These are phyloP conservation scores for Linum trigynum DNA, from an alignment of 345 rosid genomes.

Conservation along the genomic window DNA sequence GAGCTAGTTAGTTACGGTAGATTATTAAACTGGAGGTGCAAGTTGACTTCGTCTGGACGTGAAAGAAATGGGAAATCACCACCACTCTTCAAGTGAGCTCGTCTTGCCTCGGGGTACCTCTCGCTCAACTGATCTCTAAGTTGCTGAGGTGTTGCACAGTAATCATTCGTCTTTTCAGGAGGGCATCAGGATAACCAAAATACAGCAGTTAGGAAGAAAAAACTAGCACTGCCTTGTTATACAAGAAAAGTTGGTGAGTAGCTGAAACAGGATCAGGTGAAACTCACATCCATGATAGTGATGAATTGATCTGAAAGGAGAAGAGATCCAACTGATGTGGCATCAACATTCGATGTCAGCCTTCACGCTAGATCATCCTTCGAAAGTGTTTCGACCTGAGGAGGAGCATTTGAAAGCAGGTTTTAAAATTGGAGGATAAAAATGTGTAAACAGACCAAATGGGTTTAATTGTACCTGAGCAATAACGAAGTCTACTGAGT, in stretches of 20 bases:
- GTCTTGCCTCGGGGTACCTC: slow-evolving; percentile 89
- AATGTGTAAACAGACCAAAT: not conserved
- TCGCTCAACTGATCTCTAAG: slow-evolving; percentile 81
- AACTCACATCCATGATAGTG: slow-evolving; percentile 95
- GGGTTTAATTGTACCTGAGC: slow-evolving; percentile 51
- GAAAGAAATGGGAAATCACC: slow-evolving; percentile 96
- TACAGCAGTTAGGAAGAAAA: slow-evolving; percentile 16
- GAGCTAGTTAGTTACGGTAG: slow-evolving; percentile 51
- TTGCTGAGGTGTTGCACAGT: slow-evolving; percentile 74
- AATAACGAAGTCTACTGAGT: slow-evolving; percentile 95
- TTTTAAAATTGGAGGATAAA: slow-evolving; percentile 62
- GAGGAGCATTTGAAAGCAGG: not conserved
- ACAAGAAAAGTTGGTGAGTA: not conserved
- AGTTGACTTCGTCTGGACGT: slow-evolving; percentile 95
- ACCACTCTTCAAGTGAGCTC: slow-evolving; percentile 74
- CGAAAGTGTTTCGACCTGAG: slow-evolving; percentile 85
- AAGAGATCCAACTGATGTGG: slow-evolving; percentile 74
- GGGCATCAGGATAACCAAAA: slow-evolving; percentile 15
- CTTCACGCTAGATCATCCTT: slow-evolving; percentile 96
- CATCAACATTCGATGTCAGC: slow-evolving; percentile 75
- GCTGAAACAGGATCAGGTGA: slow-evolving; percentile 9
- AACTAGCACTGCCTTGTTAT: not conserved
- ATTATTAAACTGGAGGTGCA: slow-evolving; percentile 77
- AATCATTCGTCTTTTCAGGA: slow-evolving; percentile 68
- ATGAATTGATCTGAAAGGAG: slow-evolving; percentile 68